These are phyloP conservation scores for Malassezia dermatis DNA, from an alignment of 1,284 basidiomycete species.

Conservation along the genomic window DNA sequence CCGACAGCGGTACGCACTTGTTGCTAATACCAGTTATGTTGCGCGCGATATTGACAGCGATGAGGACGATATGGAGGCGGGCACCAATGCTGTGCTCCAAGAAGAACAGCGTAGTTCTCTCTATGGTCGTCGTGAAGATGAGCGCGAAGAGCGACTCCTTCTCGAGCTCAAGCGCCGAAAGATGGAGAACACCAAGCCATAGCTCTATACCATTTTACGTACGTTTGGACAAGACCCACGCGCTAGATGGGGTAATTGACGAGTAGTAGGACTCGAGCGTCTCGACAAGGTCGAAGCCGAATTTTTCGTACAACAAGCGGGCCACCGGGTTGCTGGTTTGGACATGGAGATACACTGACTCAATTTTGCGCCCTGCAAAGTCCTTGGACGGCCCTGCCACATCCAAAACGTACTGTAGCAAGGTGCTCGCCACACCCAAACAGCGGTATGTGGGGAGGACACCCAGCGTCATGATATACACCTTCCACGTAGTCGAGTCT, in stretches of 20 bases:
- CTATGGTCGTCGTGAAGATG: conserved; percentile 32
- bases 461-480: conserved; percentile 50
- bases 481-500: conserved; percentile 23
- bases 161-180: conserved; percentile 28
- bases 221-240: conserved; percentile 44
- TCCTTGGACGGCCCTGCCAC: conserved; percentile 37
- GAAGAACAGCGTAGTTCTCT: conserved; percentile 33
- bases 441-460: conserved; percentile 49
- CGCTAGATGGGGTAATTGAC: conserved; percentile 43
- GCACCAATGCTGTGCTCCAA: conserved; percentile 27
- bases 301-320: conserved; percentile 46
- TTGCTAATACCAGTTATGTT: conserved; percentile 18
- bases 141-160: conserved; percentile 30
- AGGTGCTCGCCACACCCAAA: conserved; percentile 46
- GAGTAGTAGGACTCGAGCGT: conserved; percentile 40
- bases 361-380: conserved; percentile 26
- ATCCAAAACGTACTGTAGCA: conserved; percentile 44
- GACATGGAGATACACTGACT: conserved; percentile 47
- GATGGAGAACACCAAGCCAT: conserved; percentile 3
- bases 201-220: conserved; percentile 1
- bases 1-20: conserved; percentile 19
- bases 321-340: conserved; percentile 48
- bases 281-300: conserved; percentile 45
- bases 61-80: conserved; percentile 44
- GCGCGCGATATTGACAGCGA: conserved; percentile 33